Evolutionary conservation across 1,139 yeast genomes (phyloP), one percentile per base, ranked within the genome.

Genomic region (Trichomonascaceae sp.): DNA sequence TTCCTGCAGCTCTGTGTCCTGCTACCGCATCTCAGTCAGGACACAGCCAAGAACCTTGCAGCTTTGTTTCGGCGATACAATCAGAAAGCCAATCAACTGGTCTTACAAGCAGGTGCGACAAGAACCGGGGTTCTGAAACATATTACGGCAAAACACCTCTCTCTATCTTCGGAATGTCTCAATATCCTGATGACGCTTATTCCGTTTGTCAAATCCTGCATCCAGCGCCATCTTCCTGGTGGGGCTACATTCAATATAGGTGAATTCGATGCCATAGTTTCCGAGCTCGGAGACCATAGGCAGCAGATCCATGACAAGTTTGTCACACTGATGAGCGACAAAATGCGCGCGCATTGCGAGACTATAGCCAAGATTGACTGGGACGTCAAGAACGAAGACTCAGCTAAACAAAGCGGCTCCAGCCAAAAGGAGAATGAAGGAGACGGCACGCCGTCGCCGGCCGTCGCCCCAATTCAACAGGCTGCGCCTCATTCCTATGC

Each of bases 91-190:
- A 67, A 71, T 4, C 74, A 74, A 44, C 69, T 82, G 3, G 76
- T 80, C 30, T 59, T 80, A 28, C 79, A 77, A 30, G 87, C 89
- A 1, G 84, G 82, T 25, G 92, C 92, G 0, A 77, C 82, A 1
- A 60, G 74, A 41, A 71, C 84, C 0, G 84, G 87, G 0, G 85
- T 84, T 0, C 60, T 80, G 36, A 74, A 71, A 44, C 85, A 78
- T 47, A 79, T 80, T 32, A 76, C 84, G 4, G 78, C 87, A 2
- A 76, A 74, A 44, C 84, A 79, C 51, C 55, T 80, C 37, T 79
- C 87, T 0, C 60, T 79, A 27, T 72, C 82, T 28, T 71, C 77
- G 2, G 85, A 79, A 54, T 69, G 56, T 47, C 65, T 58, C 56
- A 69, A 58, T 54, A 64, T 61, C 44, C 54, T 57, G 42, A 60